These are phyloP conservation scores for Picocystis salinarum DNA, from an alignment of 139 green algal genomes.

Conservation along the genomic window DNA sequence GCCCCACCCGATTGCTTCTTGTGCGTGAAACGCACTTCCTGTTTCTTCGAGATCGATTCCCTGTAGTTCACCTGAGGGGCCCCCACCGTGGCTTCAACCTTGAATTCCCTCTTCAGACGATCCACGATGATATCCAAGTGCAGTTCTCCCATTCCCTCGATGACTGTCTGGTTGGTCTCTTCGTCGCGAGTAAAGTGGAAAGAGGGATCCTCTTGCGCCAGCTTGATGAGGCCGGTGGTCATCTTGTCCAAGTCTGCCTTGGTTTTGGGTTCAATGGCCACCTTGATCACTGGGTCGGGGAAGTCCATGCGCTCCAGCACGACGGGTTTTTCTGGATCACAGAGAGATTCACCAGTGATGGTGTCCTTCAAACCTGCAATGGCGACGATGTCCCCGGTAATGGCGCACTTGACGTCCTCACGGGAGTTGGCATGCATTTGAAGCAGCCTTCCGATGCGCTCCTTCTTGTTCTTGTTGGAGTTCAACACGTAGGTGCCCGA, in stretches of 20 bases:
- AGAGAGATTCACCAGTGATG: constrained; percentile 89
- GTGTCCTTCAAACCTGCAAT: constrained; percentile 90
- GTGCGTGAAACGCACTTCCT: constrained; percentile 81
- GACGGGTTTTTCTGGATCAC: constrained; percentile 70
- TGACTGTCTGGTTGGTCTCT: constrained; percentile 87
- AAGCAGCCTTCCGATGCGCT: constrained; percentile 89
- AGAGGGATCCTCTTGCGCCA: constrained; percentile 92
- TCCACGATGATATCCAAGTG: constrained; percentile 99
- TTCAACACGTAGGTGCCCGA: constrained; percentile 76
- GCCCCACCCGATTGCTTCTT: constrained; percentile 96
- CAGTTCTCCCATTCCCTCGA: constrained; percentile 98
- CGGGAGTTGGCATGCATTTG: constrained; percentile 98
- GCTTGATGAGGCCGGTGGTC: constrained; percentile 81
- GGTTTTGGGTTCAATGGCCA: constrained; percentile 93
- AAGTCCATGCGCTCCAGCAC: constrained; percentile 99
- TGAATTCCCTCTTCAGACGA: constrained; percentile 88
- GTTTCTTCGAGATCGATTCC: constrained; percentile 65
- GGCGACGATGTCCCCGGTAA: constrained; percentile 89
- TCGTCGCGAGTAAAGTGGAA: constrained; percentile 88
- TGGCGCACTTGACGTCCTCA: constrained; percentile 79
- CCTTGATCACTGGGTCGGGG: constrained; percentile 98
- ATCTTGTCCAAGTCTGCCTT: constrained; percentile 96
- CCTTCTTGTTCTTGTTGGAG: constrained; percentile 87
- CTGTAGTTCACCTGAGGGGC: constrained; percentile 96
- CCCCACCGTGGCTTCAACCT: constrained; percentile 61